Conservation (phyloP, 139 green algal genomes). For the Mesostigma viride region DNA sequence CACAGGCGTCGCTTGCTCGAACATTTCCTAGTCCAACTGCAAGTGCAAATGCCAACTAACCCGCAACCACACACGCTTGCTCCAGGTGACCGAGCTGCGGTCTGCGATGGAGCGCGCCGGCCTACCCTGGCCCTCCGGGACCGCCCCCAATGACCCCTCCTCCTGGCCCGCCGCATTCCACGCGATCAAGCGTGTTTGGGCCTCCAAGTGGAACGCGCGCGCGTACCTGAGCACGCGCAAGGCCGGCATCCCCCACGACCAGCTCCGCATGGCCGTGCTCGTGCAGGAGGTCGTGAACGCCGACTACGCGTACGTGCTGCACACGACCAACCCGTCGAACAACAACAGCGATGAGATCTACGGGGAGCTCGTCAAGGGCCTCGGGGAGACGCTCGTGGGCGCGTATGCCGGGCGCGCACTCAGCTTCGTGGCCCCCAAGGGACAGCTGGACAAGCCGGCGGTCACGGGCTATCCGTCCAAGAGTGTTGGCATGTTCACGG, state of each 20-base stretch:
- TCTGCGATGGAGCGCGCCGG: conserved; percentile 49
- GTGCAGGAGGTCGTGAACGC: conserved; percentile 64
- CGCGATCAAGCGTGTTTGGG: conserved; percentile 64
- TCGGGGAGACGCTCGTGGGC: conserved; percentile 91
- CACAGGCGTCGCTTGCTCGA: no score
- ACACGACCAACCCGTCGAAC: conserved; percentile 86
- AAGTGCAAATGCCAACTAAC: no score
- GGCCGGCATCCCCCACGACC: conserved; percentile 41
- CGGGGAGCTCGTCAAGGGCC: conserved; percentile 83
- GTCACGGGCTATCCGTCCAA: conserved; percentile 44
- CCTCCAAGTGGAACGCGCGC: conserved; percentile 94
- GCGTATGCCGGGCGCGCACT: conserved; percentile 80
- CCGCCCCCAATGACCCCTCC: no score
- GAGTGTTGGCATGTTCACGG: conserved; percentile 30
- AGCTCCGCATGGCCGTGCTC: conserved; percentile 95
- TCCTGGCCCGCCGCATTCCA: no score
- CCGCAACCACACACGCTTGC: no score
- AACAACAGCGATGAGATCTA: conserved; percentile 76
- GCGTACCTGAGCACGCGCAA: conserved; percentile 68
- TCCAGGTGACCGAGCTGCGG: conserved; percentile 51
- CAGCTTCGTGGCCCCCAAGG: conserved; percentile 38
- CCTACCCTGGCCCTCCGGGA: conserved; percentile 72
- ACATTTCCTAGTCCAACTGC: no score
- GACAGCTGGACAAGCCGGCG: neutral
- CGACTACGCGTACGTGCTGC: conserved; percentile 96